Evolutionary conservation across 73 alveolate genomes (phyloP), one percentile per base, ranked within the genome.

Genomic region (Paramecium sonneborni): DNA sequence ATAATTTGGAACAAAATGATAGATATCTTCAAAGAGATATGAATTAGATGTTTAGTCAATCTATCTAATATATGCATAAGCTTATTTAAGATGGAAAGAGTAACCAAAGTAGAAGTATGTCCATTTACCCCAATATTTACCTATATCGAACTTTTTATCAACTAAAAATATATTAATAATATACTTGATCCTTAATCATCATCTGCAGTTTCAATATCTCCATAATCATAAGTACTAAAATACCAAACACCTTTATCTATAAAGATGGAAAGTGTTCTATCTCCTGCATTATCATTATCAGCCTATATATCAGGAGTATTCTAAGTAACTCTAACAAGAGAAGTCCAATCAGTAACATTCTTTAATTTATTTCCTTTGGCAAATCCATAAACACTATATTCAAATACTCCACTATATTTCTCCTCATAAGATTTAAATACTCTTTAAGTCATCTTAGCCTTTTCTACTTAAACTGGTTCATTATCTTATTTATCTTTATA

Each of bases 41-140:
- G 69, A 43, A 24, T 79, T 79, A 18, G 46, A n/a, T 30, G 90
- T 41, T 30, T 38, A 24, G 41, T 79, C 90, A 6, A 43, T 38
- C 18, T 24, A 79, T 23, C 90, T 32, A 79, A 79, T 79, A 0
- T 79, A 79, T 1, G 90, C 90, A 79, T 79, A 79, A 2, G 90
- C 90, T 79, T 79, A 23, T 34, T 79, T 79, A 38, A 46, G 41
- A 37, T 46, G 46, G 55, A 79, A 79, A 7, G 69, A 43, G 24
- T 79, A 79, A 20, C 90, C 90, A 44, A 79, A 79, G 34, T 79
- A 79, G 90, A 79, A 79, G 32, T 79, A 79, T 24, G 90, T 79
- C 90, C 90, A 79, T 30, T 32, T 79, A 39, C 74, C 74, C 44
- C 44, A 39, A 12, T 79, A 30, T 41, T 79, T 79, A 2, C 74